These are phyloP conservation scores for Galeopsis tetrahit DNA, from an alignment of 257 asterid species.

Conservation along the genomic window DNA sequence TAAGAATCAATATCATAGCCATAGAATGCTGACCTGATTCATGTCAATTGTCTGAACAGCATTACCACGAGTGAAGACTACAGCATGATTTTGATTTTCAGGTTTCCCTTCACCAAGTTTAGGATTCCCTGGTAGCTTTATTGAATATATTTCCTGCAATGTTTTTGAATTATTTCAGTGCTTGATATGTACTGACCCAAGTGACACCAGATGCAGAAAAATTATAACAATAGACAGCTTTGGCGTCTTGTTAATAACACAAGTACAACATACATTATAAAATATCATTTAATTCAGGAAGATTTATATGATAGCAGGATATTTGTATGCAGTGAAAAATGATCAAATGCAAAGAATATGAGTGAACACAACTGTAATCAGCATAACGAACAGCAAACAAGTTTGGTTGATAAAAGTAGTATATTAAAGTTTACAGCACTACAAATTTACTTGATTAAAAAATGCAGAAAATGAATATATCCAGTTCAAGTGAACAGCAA, in stretches of 20 bases:
- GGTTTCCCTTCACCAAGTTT: conserved; percentile 99
- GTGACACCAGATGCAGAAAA: conserved; percentile 21
- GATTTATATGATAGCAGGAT: background rate
- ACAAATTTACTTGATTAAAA: background rate
- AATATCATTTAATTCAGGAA: conserved; percentile 2
- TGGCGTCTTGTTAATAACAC: background rate
- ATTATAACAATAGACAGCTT: conserved; percentile 27
- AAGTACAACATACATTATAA: background rate
- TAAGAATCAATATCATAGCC: conserved; percentile 23
- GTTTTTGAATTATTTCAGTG: conserved; percentile 12
- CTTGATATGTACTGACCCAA: conserved; percentile 26
- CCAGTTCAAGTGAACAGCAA: conserved; percentile 6
- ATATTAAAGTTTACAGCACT: background rate
- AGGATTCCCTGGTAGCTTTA: conserved; percentile 96
- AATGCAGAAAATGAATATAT: conserved; percentile 15
- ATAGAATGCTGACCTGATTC: conserved; percentile 80
- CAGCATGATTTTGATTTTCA: conserved; percentile 98
- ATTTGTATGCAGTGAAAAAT: background rate
- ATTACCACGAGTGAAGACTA: conserved; percentile 92
- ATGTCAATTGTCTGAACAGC: conserved; percentile 98
- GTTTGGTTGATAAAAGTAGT: conserved; percentile 6
- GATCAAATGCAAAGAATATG: background rate
- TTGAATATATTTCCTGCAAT: conserved; percentile 88
- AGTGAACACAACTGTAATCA: background rate
- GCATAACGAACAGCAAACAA: background rate